Conservation (phyloP, 2,329 filamentous ascomycete species). For the Fusarium dlaminii region DNA sequence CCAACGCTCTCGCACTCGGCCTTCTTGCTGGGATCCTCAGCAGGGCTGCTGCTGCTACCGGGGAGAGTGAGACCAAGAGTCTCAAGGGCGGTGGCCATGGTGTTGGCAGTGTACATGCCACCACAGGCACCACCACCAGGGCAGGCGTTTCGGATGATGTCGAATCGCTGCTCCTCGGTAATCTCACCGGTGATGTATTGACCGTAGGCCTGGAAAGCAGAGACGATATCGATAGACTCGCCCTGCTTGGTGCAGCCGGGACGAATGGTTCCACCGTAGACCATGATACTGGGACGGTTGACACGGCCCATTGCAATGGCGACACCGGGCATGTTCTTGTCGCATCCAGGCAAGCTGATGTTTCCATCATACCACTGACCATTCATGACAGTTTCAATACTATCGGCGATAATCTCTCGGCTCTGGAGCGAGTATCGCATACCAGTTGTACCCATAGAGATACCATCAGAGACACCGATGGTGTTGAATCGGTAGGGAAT, state of each 20-base stretch:
- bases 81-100: constrained; percentile 91
- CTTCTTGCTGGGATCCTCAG: constrained; percentile 76
- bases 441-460: constrained; percentile 97
- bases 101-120: constrained; percentile 94
- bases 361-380: constrained; percentile 99
- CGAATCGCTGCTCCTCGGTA: constrained; percentile 88
- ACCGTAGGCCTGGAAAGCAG: constrained; percentile 97
- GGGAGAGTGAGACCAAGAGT: constrained; percentile 90
- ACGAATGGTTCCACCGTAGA: constrained; percentile 94
- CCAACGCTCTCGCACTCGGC: constrained; percentile 78
- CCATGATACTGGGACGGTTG: constrained; percentile 95
- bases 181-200: constrained; percentile 94
- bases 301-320: constrained; percentile 93
- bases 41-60: constrained; percentile 82
- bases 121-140: constrained; percentile 73
- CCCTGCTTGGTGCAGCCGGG: constrained; percentile 85
- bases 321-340: constrained; percentile 99
- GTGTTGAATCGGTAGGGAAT: constrained; percentile 99
- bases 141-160: constrained; percentile 93
- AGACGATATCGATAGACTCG: constrained; percentile 89
- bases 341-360: constrained; percentile 94
- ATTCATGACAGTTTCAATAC: constrained; percentile 98
- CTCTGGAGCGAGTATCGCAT: constrained; percentile 97
- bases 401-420: constrained; percentile 96
- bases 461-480: constrained; percentile 95